Evolutionary conservation across 208 protist genomes (phyloP), one percentile per base, ranked within the genome.

Genomic region (Acanthamoeba sp.): DNA sequence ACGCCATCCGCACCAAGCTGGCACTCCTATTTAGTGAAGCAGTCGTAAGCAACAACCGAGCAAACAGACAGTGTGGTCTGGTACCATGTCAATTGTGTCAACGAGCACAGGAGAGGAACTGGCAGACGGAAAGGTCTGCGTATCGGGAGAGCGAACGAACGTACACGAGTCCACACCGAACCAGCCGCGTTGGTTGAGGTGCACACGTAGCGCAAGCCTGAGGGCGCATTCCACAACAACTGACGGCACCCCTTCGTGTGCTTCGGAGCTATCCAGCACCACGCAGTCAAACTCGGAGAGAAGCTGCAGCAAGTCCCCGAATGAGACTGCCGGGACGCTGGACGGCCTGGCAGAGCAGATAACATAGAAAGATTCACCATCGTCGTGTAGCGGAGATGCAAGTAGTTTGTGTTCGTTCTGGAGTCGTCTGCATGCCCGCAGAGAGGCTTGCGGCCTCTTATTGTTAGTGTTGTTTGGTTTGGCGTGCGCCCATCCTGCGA

Each of bases 111-210:
- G 24, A 22, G 66, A 34, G 4, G 38, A 24, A 4, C 40, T 18
- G 18, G 73, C 34, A 20, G 73, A 38, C 34, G 73, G 73, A 38
- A 84, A 84, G 40, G 73, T 4, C 14, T 38, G 64, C 9, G 73
- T 6, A 9, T 84, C 73, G 40, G 40, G 73, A 9, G 73, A 45
- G 22, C 73, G 73, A 29, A 84, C 27, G 40, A 55, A 84, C 38
- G 38, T 29, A 52, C 73, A 84, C 34, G 73, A 45, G 73, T 52
- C 73, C 18, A 84, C 73, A 29, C 73, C 73, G 27, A 32, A 84
- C 73, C 73, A 84, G 73, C 73, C 73, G n/a, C 73, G 73, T 34
- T 52, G 18, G 22, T 84, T 52, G 42, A 84, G 73, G n/a, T 84
- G 73, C n/a, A 84, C 73, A 20, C 40, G 73, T 52, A 84, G 40